These are phyloP conservation scores for Solanum hybrid DNA, from an alignment of 305 asterid species.

Conservation along the genomic window DNA sequence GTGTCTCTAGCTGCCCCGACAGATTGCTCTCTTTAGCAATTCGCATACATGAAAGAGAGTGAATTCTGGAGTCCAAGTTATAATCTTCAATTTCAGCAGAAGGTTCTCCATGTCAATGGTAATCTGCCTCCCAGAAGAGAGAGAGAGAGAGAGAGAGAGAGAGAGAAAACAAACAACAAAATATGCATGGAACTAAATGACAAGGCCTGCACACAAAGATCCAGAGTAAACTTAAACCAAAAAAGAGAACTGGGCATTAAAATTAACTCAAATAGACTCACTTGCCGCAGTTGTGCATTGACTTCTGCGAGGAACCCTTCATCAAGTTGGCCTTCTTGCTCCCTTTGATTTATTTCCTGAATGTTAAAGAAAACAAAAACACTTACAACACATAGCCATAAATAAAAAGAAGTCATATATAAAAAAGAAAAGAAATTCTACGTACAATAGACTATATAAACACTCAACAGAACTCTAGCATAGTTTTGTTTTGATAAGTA, in stretches of 20 bases:
- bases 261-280: constrained; percentile 22
- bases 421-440: not conserved
- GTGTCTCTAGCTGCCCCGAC: not conserved
- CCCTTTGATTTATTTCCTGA: constrained; percentile 78
- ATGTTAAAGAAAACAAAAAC: constrained; percentile 14
- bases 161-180: not conserved
- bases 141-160: not conserved
- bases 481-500: not conserved
- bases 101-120: not conserved
- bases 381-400: not conserved
- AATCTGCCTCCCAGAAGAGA: not conserved
- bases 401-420: not conserved
- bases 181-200: not conserved
- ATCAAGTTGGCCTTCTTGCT: constrained; percentile 88
- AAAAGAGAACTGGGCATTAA: not conserved
- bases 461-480: not conserved
- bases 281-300: constrained; percentile 84
- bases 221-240: not conserved
- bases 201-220: not conserved
- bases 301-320: constrained; percentile 94
- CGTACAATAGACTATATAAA: not conserved
- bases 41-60: not conserved
- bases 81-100: not conserved
- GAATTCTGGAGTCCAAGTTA: not conserved
- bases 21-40: not conserved